Evolutionary conservation across 768 basidiomycete species (phyloP), one percentile per base, ranked within the genome.

Genomic region (Russula brevipes): DNA sequence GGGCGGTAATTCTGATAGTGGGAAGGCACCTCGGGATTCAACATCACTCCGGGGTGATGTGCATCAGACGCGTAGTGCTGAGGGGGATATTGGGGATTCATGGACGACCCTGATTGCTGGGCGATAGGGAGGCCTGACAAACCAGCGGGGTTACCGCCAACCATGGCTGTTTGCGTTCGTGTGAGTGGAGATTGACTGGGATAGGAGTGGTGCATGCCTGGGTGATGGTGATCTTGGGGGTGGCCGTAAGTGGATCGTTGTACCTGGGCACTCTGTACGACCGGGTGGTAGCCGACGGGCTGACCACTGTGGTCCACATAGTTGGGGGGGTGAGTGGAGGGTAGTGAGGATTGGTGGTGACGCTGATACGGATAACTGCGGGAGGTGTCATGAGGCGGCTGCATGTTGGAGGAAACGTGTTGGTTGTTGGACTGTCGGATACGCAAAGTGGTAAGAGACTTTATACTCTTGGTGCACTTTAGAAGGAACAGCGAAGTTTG

Each of bases 1-100:
- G 58, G 61, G 16, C 59, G 67, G 30, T 66, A 68, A 45, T 66
- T 55, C 61, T 60, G 56, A 44, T 45, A 66, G 52, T 66, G 67
- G 7, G 61, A 2, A 54, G 64, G 67, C 14, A 66, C 67, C 30
- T 52, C 53, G 30, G 67, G 64, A 31, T 61, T 65, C 39, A 67
- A 51, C 50, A 64, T 14, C 14, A 52, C 50, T n/a, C 54, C 59
- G 30, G 47, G 3, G 12, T 59, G 63, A 19, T 60, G 58, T 2
- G 41, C n/a, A 14, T 60, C 63, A 30, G 53, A 10, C 17, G 58
- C 9, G n/a, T 60, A 64, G 11, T 64, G 63, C 47, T 64, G 63
- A 17, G 57, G 36, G 47, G 54, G 8, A 24, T 55, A 64, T 33
- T 60, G 63, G 14, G 58, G 41, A 35, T 47, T 59, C 11, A 60